Base-by-base conservation (phyloP, 495 filamentous ascomycete species). In the Amphirosellinia nigrospora region DNA sequence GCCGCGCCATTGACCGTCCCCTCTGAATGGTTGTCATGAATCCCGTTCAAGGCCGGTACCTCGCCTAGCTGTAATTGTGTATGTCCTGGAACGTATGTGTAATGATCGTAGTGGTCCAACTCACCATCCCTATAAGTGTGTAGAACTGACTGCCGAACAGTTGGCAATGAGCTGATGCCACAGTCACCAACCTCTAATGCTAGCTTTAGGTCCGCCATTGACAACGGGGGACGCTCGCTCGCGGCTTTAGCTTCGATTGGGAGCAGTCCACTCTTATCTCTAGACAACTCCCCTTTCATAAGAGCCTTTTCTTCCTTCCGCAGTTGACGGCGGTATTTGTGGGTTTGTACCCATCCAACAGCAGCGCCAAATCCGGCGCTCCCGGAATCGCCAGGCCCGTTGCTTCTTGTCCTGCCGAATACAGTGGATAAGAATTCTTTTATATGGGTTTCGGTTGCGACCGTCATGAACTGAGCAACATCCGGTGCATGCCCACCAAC, bases 381-480 rank as follows among this genome's bases (percentile, higher is more conserved):
- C 2, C 85, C 85, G 39, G 82, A 83, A 68, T 86, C 80, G 21
- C 86, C 85, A 16, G 92, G 90, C 0, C 92, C 92, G 74, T 98
- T 97, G 68, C 86, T 88, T 66, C 93, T 86, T 0, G 93, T 93
- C 30, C 92, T 90, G 28, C 86, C 89, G 73, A 96, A 93, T 13
- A 97, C 87, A 3, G 89, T 87, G 8, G 90, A 89, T 39, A 98
- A 82, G 6, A 95, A 87, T 73, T 97, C 93, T 80, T 98, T 98
- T 69, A 98, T 90, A 75, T 91, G 97, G 0, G 91, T 94, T 79
- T 99, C 95, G 3, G 93, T 92, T 2, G 95, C 96, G 52, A 94
- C 89, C 28, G 93, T 91, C 89, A 99, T 91, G 77, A 95, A 93
- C 62, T 92, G 90, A 7, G 94, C 89, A 41, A 92, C 92, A 34